A percentile compares a stretch with the other conserved stretches of the same genome.
These are phyloP conservation scores for Salix brachista DNA, from an alignment of 345 rosid species.

Conservation along the genomic window DNA sequence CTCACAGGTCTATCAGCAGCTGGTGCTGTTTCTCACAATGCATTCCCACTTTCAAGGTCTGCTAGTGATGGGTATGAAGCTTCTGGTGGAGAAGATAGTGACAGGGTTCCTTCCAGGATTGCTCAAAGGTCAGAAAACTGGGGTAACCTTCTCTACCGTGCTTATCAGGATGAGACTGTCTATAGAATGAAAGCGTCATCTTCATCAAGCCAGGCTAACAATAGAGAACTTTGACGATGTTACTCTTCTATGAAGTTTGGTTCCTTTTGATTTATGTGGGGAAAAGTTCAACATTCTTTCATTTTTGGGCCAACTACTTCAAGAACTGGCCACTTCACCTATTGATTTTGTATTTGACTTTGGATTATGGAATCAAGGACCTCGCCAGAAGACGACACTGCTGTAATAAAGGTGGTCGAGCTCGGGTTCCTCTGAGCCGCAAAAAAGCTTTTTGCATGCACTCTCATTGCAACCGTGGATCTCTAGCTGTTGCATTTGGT, in stretches of 20 bases:
- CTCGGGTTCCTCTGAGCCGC: not conserved
- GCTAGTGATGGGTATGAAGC: slow-evolving; percentile 95
- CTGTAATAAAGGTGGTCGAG: slow-evolving; percentile 5
- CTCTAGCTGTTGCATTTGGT: slow-evolving; percentile 10
- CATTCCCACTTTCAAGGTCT: slow-evolving; percentile 81
- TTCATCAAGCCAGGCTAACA: slow-evolving; percentile 38
- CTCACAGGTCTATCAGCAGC: slow-evolving; percentile 51
- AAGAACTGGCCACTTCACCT: slow-evolving; percentile 11
- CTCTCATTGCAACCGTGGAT: slow-evolving; percentile 2
- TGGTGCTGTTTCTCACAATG: slow-evolving; percentile 44
- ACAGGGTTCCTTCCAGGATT: slow-evolving; percentile 73
- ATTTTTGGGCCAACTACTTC: slow-evolving; percentile 31
- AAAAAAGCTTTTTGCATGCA: slow-evolving; percentile 1
- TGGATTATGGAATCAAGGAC: slow-evolving; percentile 14
- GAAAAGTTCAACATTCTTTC: slow-evolving; percentile 37
- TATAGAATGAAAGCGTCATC: slow-evolving; percentile 46
- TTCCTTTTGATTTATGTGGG: slow-evolving; percentile 6
- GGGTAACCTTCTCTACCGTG: slow-evolving; percentile 44
- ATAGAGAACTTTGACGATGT: slow-evolving; percentile 36
- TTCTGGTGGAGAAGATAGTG: slow-evolving; percentile 98
- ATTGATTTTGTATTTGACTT: slow-evolving; percentile 11
- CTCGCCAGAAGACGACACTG: slow-evolving; percentile 10
- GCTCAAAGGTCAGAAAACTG: slow-evolving; percentile 61
- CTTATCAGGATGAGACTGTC: slow-evolving; percentile 47
- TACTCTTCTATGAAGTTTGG: slow-evolving; percentile 3